Evolutionary conservation across 2,329 filamentous ascomycete species (phyloP), one percentile per base, ranked within the genome.

Genomic region (Xylariaceae sp.): DNA sequence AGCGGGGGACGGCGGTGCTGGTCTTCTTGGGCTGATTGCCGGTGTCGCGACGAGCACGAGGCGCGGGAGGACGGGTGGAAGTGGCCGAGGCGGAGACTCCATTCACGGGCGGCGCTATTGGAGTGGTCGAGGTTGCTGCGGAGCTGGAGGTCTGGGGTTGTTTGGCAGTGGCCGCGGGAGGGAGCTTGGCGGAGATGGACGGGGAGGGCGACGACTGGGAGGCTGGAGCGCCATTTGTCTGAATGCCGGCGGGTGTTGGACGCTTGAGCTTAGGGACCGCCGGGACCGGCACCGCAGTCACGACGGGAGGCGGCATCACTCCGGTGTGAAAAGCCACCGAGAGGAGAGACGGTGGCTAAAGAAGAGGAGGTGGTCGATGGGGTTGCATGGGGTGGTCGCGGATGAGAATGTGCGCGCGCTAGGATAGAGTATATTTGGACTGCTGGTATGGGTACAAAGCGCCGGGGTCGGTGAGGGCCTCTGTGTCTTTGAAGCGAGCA

Each of bases 181-280:
- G 74, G 58, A 73, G 74, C 61, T 81, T 82, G 10, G 75, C 68
- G 10, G 83, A 71, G 59, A 83, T 69, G 58, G 74, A 80, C 5
- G 79, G 78, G 4, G 80, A 81, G 1, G 83, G 77, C 2, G 82
- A 85, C 4, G 82, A 78, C 52, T 80, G 77, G 1, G 79, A 77
- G 19, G 80, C 69, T 56, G 73, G 72, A 51, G 73, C 70, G 32
- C 83, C 82, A 68, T 87, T 87, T 52, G 82, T 79, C 65, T 86
- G 84, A 49, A 86, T 80, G 40, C 82, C 78, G 42, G 84, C 77
- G 35, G 83, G 82, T 45, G 80, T 73, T 53, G 83, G 83, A 33
- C 85, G 83, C 71, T 89, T 90, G 56, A 81, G 77, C 70, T 89
- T 90, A 58, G 72, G 65, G 58, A 48, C 48, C 15, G 72, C 45